Conservation (phyloP, 1,139 yeast genomes). For the Taphrina communis region DNA sequence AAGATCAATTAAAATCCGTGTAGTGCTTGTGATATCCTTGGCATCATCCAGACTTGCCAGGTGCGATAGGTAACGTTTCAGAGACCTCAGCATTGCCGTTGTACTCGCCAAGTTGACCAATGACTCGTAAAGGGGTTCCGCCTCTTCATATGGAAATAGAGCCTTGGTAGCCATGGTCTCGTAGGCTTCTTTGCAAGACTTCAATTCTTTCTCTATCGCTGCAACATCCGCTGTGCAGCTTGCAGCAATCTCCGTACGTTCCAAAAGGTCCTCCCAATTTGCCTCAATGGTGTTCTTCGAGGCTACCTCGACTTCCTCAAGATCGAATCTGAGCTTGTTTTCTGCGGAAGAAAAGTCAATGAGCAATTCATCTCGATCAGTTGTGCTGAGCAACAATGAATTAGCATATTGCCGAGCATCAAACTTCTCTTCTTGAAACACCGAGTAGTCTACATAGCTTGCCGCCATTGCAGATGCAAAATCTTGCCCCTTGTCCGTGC, state of each 20-base stretch:
- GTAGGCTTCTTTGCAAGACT: constrained; percentile 7
- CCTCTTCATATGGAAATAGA: constrained; percentile 32
- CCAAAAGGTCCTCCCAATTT: constrained; percentile 32
- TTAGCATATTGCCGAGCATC: constrained; percentile 36
- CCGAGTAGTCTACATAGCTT: constrained; percentile 36
- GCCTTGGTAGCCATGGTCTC: constrained; percentile 27
- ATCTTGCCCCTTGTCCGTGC: background rate
- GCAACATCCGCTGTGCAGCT: constrained; percentile 24
- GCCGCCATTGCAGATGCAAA: constrained; percentile 5
- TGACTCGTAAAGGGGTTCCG: constrained; percentile 29
- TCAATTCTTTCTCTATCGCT: constrained; percentile 16
- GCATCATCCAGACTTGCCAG: constrained; percentile 15
- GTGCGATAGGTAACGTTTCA: constrained; percentile 13
- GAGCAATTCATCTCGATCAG: constrained; percentile 32
- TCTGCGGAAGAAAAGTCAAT: constrained; percentile 38
- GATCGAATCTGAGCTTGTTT: constrained; percentile 37
- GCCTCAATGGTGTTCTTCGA: constrained; percentile 9
- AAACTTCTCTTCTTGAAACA: constrained; percentile 20
- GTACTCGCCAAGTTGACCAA: constrained; percentile 24
- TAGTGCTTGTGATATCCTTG: constrained; percentile 7
- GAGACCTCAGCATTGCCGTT: constrained; percentile 21
- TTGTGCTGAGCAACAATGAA: constrained; percentile 26
- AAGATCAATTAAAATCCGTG: constrained; percentile 17
- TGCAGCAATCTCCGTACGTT: constrained; percentile 35
- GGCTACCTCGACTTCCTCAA: constrained; percentile 35